Conservation (phyloP, 2,329 filamentous ascomycete genomes). For the Colletotrichum cordylinicola region DNA sequence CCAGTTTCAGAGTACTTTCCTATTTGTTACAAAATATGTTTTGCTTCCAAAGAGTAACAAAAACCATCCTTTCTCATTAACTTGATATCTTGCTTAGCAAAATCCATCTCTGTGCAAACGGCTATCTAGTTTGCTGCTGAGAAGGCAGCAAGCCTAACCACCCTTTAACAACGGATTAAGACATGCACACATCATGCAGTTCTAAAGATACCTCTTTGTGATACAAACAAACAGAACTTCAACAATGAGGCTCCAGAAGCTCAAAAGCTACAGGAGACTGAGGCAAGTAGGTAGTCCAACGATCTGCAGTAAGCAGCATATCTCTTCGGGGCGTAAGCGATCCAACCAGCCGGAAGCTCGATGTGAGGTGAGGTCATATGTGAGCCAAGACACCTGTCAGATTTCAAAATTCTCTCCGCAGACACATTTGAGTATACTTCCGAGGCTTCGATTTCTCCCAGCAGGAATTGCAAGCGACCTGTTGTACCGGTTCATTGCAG, state of each 20-base stretch:
- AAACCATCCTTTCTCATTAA: not conserved
- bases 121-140: not conserved
- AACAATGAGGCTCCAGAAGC: not conserved
- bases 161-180: not conserved
- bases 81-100: not conserved
- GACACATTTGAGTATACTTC: not conserved
- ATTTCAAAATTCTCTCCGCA: not conserved
- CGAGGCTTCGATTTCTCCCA: not conserved
- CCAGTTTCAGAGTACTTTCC: not conserved
- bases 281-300: not conserved
- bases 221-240: not conserved
- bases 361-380: not conserved
- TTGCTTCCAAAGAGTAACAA: not conserved
- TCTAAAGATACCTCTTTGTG: not conserved
- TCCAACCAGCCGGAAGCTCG: not conserved
- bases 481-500: not conserved
- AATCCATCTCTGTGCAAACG: not conserved
- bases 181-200: not conserved
- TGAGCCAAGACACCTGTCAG: not conserved
- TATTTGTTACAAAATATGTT: not conserved
- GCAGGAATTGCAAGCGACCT: accelerated
- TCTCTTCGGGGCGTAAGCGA: not conserved
- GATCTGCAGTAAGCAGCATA: not conserved
- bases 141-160: not conserved
- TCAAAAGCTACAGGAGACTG: not conserved